These are phyloP conservation scores for Saccharomyces hybrid DNA, from an alignment of 1,139 yeast genomes.

Conservation along the genomic window DNA sequence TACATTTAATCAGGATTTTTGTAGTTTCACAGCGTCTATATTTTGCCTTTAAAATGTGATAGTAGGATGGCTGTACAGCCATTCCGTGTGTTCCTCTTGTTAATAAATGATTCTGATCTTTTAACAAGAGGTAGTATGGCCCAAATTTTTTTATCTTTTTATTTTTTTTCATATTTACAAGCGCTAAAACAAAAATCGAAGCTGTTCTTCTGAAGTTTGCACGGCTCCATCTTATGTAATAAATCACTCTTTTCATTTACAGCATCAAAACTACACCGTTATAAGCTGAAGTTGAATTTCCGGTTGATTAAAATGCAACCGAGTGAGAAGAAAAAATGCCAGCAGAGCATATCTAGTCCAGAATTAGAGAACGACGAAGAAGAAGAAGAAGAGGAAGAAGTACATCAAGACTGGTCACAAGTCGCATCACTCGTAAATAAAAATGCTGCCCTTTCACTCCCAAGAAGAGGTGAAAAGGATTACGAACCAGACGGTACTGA, in stretches of 20 bases:
- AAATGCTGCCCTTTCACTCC: constrained; percentile 33
- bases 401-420: constrained; percentile 61
- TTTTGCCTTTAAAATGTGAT: not conserved
- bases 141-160: not conserved
- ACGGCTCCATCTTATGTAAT: not conserved
- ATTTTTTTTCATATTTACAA: too few species aligned
- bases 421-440: constrained; percentile 25
- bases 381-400: constrained; percentile 47
- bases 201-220: too few species aligned
- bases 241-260: not conserved
- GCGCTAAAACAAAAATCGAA: too few species aligned
- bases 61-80: not conserved
- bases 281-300: not conserved
- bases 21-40: not conserved
- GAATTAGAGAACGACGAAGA: constrained; percentile 4
- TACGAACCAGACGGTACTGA: constrained; percentile 76
- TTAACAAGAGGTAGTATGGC: not conserved
- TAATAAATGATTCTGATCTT: not conserved
- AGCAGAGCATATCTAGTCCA: not conserved
- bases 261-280: not conserved
- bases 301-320: not conserved
- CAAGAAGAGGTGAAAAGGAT: constrained; percentile 76
- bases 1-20: not conserved
- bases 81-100: too few species aligned
- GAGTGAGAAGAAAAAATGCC: not conserved